Base-by-base conservation (phyloP, 179 eudicot species). In the Sideroxylon spinosum region DNA sequence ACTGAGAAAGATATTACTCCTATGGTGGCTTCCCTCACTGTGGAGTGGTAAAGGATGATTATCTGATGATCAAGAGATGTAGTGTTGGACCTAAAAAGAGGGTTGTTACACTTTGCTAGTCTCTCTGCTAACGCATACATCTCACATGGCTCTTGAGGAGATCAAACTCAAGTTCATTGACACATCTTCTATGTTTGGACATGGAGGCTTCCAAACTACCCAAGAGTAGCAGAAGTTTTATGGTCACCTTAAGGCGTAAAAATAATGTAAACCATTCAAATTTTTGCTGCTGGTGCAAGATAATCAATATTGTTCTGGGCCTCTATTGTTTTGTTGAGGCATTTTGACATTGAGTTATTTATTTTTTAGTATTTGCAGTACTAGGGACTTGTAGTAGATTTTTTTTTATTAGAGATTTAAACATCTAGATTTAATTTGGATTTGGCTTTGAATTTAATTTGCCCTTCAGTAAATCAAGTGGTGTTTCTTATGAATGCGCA, bases 11-110 rank as follows among this genome's bases (percentile, higher is more conserved):
- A 37, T 37, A 37, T 37, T 3, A 50, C 89, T 5, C 90, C 90
- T 1, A 84, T 88, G 91, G 91, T 76, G 89, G 91, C 2, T 87
- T 87, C 79, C 84, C 90, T 68, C 90, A 85, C 74, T 87, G 84
- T 71, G 90, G 90, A 63, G 68, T 84, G 46, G 89, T 88, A 78
- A 88, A 86, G 71, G 91, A 88, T 50, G 91, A 88, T 61, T 88
- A 82, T 71, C 62, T 88, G n/a, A 67, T 88, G 82, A 88, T 88
- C 70, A 88, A 88, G 86, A 88, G 90, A 63, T 77, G 90, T 75
- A 78, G 84, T 78, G 88, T 88, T 63, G 90, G 90, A 2, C 86
- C 90, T 1, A 88, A 88, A 86, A 88, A 88, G 70, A 78, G 88
- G 25, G 88, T 88, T 44, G 87, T 88, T 10, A 86, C 90, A 13